Evolutionary conservation across 371 early-diverging fungal genomes (phyloP).

Genomic region (Mucor plumbeus): DNA sequence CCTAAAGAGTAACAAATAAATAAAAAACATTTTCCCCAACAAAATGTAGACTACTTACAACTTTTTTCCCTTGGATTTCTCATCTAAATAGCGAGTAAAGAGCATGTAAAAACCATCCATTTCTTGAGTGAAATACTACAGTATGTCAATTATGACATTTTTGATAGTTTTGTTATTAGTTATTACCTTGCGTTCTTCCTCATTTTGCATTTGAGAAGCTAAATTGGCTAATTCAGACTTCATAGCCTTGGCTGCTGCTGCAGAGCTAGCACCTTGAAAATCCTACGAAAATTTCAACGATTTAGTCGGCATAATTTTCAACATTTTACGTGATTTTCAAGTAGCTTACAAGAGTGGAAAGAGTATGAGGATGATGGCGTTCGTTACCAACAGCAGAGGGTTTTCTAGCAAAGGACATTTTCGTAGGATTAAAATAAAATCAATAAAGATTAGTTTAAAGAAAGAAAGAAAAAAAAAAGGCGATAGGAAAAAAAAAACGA

Average conservation of each 20-base stretch:
- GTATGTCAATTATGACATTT: background rate
- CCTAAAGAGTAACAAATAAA: conserved; percentile 43
- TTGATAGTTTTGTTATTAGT: background rate
- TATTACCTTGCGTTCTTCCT: conserved; percentile 62
- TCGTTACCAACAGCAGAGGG: conserved; percentile 44
- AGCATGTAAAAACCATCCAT: conserved; percentile 94
- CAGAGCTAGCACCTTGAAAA: conserved; percentile 70
- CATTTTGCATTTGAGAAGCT: conserved; percentile 54
- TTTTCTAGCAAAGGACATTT: conserved; percentile 43
- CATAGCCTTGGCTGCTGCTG: conserved; percentile 73
- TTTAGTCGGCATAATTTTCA: conserved; percentile 1
- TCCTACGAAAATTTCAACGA: conserved; percentile 38
- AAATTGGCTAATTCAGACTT: conserved; percentile 63
- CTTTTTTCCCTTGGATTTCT: conserved; percentile 80
- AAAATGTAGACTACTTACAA: conserved; percentile 67
- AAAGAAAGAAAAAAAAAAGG: conserved; percentile 4
- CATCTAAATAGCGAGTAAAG: conserved; percentile 86
- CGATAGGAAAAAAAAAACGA: background rate
- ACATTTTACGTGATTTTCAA: conserved; percentile 2
- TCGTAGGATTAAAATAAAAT: background rate
- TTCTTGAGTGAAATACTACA: conserved; percentile 61
- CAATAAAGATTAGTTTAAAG: background rate
- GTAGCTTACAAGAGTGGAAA: conserved; percentile 60
- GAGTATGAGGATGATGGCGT: conserved; percentile 62
- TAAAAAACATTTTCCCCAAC: background rate